A percentile compares a stretch with the other conserved stretches of the same genome.
phyloP scores from a whole-genome alignment of 2,329 filamentous ascomycete genomes.

The Pseudogymnoascus sp. region DNA sequence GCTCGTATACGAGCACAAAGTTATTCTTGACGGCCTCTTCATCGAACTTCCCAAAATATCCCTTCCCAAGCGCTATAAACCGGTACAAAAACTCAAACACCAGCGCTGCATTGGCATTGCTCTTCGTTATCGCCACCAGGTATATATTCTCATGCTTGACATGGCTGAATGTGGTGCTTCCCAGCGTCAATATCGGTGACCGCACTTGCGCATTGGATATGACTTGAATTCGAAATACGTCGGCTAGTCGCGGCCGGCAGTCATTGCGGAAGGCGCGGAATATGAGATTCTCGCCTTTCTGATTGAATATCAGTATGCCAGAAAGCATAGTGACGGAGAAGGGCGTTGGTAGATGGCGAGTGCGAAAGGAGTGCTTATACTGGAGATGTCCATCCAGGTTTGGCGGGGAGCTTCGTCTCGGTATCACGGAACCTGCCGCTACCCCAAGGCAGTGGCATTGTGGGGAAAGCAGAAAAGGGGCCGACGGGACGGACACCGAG shows the following conservation, averaged over 20 bases:
- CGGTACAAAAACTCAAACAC: conserved; percentile 98
- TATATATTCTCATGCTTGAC: conserved; percentile 99
- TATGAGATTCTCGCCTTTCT: conserved; percentile 99
- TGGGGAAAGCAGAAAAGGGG: conserved; percentile 1
- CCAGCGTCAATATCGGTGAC: conserved; percentile 92
- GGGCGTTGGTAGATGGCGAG: conserved; percentile 8
- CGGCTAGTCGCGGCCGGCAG: conserved; percentile 91
- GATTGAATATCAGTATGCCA: conserved; percentile 95
- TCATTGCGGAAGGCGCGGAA: conserved; percentile 98
- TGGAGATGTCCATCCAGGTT: conserved; percentile 3
- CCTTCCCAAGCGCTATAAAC: conserved; percentile 78
- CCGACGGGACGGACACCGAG: not conserved
- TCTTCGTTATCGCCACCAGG: conserved; percentile 93
- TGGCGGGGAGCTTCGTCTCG: conserved; percentile 6
- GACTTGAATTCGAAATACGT: conserved; percentile 99
- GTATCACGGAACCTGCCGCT: conserved; percentile 4
- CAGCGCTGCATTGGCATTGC: conserved; percentile 95
- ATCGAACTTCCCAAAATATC: conserved; percentile 98
- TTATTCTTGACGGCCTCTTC: conserved; percentile 99
- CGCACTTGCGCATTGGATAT: conserved; percentile 97
- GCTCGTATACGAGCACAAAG: conserved; percentile 96
- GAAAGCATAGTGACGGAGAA: conserved; percentile 66
- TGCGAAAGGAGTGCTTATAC: conserved; percentile 4
- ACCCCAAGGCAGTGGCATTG: not conserved
- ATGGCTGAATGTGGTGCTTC: conserved; percentile 98